These are phyloP conservation scores for Cudoniella acicularis DNA, from an alignment of 495 filamentous ascomycete genomes.

Conservation along the genomic window DNA sequence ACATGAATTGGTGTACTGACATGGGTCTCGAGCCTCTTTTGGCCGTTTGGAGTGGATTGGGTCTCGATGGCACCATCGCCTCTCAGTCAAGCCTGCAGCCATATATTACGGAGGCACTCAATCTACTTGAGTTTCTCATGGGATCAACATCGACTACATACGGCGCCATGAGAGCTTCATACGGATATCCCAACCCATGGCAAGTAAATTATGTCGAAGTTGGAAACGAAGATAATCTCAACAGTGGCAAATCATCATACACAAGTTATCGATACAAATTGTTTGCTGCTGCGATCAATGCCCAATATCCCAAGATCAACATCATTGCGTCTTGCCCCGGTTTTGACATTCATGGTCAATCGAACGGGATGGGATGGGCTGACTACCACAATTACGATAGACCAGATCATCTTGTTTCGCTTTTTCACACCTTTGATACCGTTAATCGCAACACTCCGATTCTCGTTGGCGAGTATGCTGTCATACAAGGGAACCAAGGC, in stretches of 20 bases:
- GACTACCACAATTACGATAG: conserved; percentile 47
- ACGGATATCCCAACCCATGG: conserved; percentile 7
- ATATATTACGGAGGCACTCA: conserved; percentile 22
- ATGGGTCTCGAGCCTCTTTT: conserved; percentile 48
- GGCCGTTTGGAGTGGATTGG: conserved; percentile 48
- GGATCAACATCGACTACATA: conserved; percentile 10
- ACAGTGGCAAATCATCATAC: conserved; percentile 33
- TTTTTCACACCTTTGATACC: conserved; percentile 49
- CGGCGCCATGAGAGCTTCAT: conserved; percentile 1
- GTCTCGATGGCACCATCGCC: conserved; percentile 29
- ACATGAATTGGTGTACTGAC: conserved; percentile 52
- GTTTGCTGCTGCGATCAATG: conserved; percentile 46
- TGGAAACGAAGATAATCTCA: conserved; percentile 53
- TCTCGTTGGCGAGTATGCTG: conserved; percentile 49
- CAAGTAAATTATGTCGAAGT: conserved; percentile 10
- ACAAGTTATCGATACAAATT: conserved; percentile 36
- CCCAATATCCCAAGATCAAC: conserved; percentile 43
- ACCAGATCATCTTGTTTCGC: conserved; percentile 40
- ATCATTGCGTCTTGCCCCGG: conserved; percentile 35
- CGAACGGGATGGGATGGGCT: not conserved
- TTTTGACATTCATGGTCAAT: conserved; percentile 1
- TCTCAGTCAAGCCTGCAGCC: conserved; percentile 17
- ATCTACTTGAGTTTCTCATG: conserved; percentile 23
- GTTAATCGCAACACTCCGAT: conserved; percentile 25
- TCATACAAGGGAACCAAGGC: conserved; percentile 5